Conservation (phyloP, 768 basidiomycete genomes). For the Cubamyces lactineus region DNA sequence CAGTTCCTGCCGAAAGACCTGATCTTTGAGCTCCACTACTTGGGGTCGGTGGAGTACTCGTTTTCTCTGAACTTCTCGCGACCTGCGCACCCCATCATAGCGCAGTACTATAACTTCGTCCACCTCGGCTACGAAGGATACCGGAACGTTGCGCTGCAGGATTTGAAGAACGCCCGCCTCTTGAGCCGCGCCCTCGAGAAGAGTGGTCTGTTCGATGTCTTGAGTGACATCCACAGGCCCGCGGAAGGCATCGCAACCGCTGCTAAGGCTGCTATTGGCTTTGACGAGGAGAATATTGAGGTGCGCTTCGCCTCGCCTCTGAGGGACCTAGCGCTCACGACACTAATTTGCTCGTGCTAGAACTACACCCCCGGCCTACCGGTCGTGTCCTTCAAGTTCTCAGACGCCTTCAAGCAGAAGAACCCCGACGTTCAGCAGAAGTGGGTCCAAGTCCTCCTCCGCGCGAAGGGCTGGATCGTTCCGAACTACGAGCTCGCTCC, state of each 20-base stretch:
- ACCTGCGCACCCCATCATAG: conserved; percentile 62
- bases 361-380: conserved; percentile 54
- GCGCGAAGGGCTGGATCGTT: conserved; percentile 59
- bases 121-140: conserved; percentile 63
- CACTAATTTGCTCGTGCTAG: conserved; percentile 28
- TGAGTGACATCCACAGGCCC: conserved; percentile 58
- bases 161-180: conserved; percentile 66
- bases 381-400: conserved; percentile 58
- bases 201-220: conserved; percentile 53
- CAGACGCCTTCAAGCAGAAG: conserved; percentile 52
- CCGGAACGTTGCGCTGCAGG: conserved; percentile 48
- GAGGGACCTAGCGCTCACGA: neutral
- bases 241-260: conserved; percentile 32
- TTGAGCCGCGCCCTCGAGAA: conserved; percentile 64
- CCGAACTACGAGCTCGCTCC: conserved; percentile 66
- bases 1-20: conserved; percentile 66
- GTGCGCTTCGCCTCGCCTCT: conserved; percentile 38
- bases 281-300: conserved; percentile 60
- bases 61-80: conserved; percentile 68
- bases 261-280: conserved; percentile 38
- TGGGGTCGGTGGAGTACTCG: conserved; percentile 70
- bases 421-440: conserved; percentile 61
- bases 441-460: conserved; percentile 56
- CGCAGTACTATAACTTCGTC: conserved; percentile 65
- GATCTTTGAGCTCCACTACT: conserved; percentile 63